Conservation (phyloP, 2,329 filamentous ascomycete species). For the Fusarium lateritium region DNA sequence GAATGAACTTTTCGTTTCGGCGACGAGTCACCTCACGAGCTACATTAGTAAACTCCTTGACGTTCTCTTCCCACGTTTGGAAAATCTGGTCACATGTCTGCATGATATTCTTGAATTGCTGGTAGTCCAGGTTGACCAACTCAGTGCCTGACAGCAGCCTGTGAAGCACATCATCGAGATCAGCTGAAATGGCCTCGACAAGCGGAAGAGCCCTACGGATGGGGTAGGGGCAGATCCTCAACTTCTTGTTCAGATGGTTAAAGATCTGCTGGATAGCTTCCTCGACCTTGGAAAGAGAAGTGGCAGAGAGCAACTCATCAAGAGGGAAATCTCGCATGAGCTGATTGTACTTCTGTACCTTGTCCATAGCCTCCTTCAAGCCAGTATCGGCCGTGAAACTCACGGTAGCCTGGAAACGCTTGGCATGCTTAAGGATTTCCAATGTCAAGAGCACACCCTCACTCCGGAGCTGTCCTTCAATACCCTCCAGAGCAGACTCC, state of each 20-base stretch:
- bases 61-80: slow-evolving; percentile 92
- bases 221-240: slow-evolving; percentile 95
- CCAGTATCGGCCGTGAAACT: slow-evolving; percentile 98
- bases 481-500: slow-evolving; percentile 92
- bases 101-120: slow-evolving; percentile 91
- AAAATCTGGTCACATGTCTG: slow-evolving; percentile 88
- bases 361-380: slow-evolving; percentile 94
- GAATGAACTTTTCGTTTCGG: slow-evolving; percentile 97
- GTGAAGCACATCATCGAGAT: slow-evolving; percentile 90
- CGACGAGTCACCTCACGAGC: slow-evolving; percentile 94
- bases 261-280: slow-evolving; percentile 94
- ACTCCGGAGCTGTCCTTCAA: slow-evolving; percentile 88
- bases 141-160: slow-evolving; percentile 87
- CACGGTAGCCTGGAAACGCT: slow-evolving; percentile 97
- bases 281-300: slow-evolving; percentile 87
- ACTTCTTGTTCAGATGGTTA: slow-evolving; percentile 95
- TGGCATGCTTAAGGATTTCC: slow-evolving; percentile 95
- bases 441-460: slow-evolving; percentile 92
- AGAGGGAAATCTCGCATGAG: slow-evolving; percentile 98
- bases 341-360: slow-evolving; percentile 98
- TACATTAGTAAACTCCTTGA: slow-evolving; percentile 98
- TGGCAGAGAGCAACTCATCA: slow-evolving; percentile 93
- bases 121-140: slow-evolving; percentile 92
- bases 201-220: slow-evolving; percentile 91
- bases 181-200: slow-evolving; percentile 96